A percentile compares a stretch with the other conserved stretches of the same genome.
phyloP scores from a whole-genome alignment of 176 grass and related monocot genomes.

The Aegilops bicornis region DNA sequence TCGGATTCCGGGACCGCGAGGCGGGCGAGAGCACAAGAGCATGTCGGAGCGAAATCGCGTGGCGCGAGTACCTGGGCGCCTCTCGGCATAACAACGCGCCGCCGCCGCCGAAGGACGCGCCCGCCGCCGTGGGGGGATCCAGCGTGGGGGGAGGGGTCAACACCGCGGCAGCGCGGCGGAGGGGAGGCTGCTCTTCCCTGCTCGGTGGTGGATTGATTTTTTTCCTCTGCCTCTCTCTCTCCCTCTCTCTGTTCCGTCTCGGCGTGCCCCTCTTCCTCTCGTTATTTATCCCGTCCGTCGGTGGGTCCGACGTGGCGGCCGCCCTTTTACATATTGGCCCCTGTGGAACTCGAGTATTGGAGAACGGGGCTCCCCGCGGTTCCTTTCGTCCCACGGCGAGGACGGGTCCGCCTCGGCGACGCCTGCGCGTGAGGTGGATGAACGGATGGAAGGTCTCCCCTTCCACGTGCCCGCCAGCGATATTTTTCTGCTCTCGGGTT shows the following conservation, averaged over 20 bases:
- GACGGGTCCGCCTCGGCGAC: not conserved
- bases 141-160: conserved; percentile 33
- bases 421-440: not conserved
- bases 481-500: not conserved
- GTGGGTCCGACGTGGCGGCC: not conserved
- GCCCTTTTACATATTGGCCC: no score
- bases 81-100: conserved; percentile 58
- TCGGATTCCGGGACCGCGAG: not conserved
- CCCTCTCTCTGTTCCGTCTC: not conserved
- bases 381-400: not conserved
- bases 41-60: not conserved
- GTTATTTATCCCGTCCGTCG: conserved; percentile 37
- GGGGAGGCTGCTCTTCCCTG: not conserved
- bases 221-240: not conserved
- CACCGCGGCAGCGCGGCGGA: conserved; percentile 39
- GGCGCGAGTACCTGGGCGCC: conserved; percentile 28
- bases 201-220: not conserved
- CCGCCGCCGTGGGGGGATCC: conserved; percentile 39
- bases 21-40: no score
- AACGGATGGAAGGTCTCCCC: not conserved
- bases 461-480: not conserved
- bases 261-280: not conserved
- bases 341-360: rapidly evolving
- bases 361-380: not conserved
- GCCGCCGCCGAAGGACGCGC: conserved; percentile 21